Base-by-base conservation (phyloP, 331 rosid species). In the Malus hybrid region DNA sequence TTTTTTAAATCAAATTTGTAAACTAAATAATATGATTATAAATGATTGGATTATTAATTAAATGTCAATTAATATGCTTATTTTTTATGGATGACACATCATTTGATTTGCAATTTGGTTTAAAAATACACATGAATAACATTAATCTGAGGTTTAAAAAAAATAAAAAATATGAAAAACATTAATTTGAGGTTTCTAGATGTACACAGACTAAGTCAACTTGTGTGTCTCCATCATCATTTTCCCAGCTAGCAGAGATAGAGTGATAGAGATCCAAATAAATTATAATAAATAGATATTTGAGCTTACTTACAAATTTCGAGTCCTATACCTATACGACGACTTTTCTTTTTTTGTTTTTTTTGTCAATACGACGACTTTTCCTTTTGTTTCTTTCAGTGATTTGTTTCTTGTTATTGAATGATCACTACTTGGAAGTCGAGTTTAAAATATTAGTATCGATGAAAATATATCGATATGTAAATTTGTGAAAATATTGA, bases 1-100 rank as follows among this genome's bases (percentile, higher is more conserved):
- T 36, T 36, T 39, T 39, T 39, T 39, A 9, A 39, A 36, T 0
- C 0, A 36, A 8, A 36, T 36, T 36, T 36, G 0, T 36, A 36
- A 36, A 39, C 0, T 39, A 39, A 39, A 39, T 39, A 0, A 39
- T 39, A 0, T 39, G 4, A 0, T 9, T 39, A 1, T 39, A 39
- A 0, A 39, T 39, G 1, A 9, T 39, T 39, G 0, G 0, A 39
- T 39, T 9, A 39, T 39, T 39, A 39, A 9, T 39, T 39, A 39
- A 39, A 1, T 39, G 12, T 39, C 0, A 0, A 39, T 39, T 39
- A 39, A 39, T 0, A 1, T 39, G 0, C 0, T 39, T 39, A 39
- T 39, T 39, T 39, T 3, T 9, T 39, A 39, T 39, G 0, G 0
- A 1, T 9, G 1, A 39, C 4, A 3, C 1, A 39, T 39, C 0